Base-by-base conservation (phyloP, 805 yeast species). In the Kuraishia piskuri region DNA sequence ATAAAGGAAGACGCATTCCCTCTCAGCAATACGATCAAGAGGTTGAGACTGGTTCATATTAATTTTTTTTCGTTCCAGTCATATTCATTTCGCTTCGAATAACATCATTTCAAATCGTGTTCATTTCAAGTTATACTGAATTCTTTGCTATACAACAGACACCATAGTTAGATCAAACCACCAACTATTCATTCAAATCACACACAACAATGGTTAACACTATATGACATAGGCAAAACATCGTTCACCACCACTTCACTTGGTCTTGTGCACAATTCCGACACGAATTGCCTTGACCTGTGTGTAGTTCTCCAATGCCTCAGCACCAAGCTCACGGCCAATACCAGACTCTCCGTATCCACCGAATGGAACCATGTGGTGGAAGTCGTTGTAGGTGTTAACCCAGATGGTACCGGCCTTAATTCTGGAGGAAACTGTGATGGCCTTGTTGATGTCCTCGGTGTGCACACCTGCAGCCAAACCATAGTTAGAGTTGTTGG, bases 391-490 rank as follows among this genome's bases (percentile, higher is more conserved):
- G 73, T 82, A 82, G 54, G 84, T 79, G 77, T 88, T 88, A 61
- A 86, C 78, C 89, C 92, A 88, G 58, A 88, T 80, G 50, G 92
- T 82, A 72, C 96, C 96, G 55, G 91, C 85, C 64, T 81, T 82
- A 56, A 88, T 64, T 68, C 78, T 76, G 69, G 78, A 77, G 47
- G 94, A 77, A 54, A 86, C 86, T 52, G 78, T 79, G 56, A 83
- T 68, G 26, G 86, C 94, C 61, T 77, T 83, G 73, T 77, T 80
- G 54, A 84, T 63, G 63, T 86, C 82, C 52, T 76, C 72, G 49
- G 96, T 83, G 78, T 89, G 94, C 54, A 90, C 72, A 74, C 90
- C 94, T 52, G 96, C 94, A 63, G 96, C 95, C 61, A 90, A 78
- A 61, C 96, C 96, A 65, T 84, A 88, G 54, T 80, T 81, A 45